Evolutionary conservation across 768 basidiomycete species (phyloP).

Genomic region (Kwoniella sp.): DNA sequence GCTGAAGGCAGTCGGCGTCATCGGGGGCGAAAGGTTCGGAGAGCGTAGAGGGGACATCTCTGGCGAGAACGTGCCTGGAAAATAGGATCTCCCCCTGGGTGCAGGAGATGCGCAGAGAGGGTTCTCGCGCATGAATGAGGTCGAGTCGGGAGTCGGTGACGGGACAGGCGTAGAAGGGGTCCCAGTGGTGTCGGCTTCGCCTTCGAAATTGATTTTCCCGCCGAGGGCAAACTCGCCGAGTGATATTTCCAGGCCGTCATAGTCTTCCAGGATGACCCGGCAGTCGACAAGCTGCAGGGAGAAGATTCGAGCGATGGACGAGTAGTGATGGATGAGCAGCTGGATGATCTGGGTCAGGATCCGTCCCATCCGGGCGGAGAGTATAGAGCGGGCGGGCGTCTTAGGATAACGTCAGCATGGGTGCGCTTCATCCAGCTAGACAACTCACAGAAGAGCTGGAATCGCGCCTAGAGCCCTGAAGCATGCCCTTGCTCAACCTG

Average conservation of each 20-base stretch:
- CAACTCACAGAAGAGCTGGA: too few relatives aligned
- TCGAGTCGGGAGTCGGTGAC: background rate
- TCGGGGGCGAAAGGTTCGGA: constrained; percentile 6
- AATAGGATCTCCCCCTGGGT: background rate
- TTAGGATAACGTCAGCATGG: background rate
- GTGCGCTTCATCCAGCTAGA: too few relatives aligned
- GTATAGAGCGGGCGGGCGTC: too few relatives aligned
- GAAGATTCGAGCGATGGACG: constrained; percentile 20
- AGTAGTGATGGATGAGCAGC: constrained; percentile 32
- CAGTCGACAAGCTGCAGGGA: constrained; percentile 17
- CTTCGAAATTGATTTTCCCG: constrained; percentile 21
- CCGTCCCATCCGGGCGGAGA: background rate
- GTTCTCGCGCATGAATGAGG: constrained; percentile 9
- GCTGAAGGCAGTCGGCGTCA: constrained; percentile 1
- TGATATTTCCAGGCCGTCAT: constrained; percentile 13
- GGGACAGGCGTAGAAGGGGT: constrained; percentile 3
- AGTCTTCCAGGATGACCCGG: constrained; percentile 18
- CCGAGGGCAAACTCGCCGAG: constrained; percentile 14
- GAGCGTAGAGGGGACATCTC: constrained; percentile 1
- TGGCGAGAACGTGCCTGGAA: constrained; percentile 2
- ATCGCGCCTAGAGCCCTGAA: too few relatives aligned
- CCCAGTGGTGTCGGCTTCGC: background rate
- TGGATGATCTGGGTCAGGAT: constrained; percentile 13
- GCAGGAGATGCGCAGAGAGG: constrained; percentile 2
- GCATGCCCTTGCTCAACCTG: constrained; percentile 1